Base-by-base conservation (phyloP, 352 stramenopile genomes). In the Blastocystis sp. region DNA sequence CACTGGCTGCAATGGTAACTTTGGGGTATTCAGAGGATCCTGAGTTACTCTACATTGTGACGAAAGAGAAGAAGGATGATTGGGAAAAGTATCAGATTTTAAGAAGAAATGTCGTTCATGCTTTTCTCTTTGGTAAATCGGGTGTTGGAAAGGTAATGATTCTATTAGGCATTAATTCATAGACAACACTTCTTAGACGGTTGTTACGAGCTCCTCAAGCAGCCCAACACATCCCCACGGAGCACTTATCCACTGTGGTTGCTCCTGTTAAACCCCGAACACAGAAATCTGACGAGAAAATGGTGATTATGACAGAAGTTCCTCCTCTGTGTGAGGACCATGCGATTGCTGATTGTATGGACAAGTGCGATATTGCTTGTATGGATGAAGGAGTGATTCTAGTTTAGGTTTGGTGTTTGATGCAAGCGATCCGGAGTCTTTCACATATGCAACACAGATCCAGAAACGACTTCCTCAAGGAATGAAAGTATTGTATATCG, bases 401-500 rank as follows among this genome's bases (percentile, higher is more conserved):
- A 78, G n/a, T 6, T 3, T 78, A 78, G 66, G 66, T 51, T 37
- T 84, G 73, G 56, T 84, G 53, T 84, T 66, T 24, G 73, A 84
- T 37, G 73, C 59, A 37, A 84, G 44, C 0, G 35, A 44, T 22
- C 48, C 51, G 1, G 73, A 84, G 27, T 66, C 73, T 1, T 64
- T 84, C 27, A n/a, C 56, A 3, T 84, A 84, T 42, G 51, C 17
- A 6, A 33, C 53, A 11, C 27, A 66, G 24, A 17, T 84, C 7
- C 42, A 58, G 73, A 30, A 64, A 57, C 17, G 24, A 11, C 53
- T 84, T 19, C 73, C 73, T 30, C 0, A 7, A 57, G 35, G 27
- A 24, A 84, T 84, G 73, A 84, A 84, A 51, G 73, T 84, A 27
- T 57, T 84, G 73, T 84, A 66, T 42, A 84, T 84, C 27, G 73